Conservation (phyloP, 805 yeast genomes). For the Candida nanaspora region DNA sequence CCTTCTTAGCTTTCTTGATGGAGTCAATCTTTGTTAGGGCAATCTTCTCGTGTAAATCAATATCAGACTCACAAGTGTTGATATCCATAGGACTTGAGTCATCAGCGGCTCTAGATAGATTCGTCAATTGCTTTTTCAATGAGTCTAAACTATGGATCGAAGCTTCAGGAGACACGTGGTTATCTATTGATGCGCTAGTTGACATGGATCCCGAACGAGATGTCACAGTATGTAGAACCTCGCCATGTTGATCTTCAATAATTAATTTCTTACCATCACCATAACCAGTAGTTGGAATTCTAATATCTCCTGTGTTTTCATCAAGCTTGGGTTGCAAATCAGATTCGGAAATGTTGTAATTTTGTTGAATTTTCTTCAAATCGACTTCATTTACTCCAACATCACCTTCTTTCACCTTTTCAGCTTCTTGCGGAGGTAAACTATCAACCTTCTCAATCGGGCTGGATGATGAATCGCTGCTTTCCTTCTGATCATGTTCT, state of each 20-base stretch:
- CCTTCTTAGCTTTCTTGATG: slow-evolving; percentile 8
- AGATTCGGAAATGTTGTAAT: slow-evolving; percentile 12
- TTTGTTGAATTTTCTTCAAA: slow-evolving; percentile 10
- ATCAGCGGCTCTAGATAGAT: too few species aligned
- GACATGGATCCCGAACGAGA: slow-evolving; percentile 7
- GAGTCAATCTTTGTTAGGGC: slow-evolving; percentile 1
- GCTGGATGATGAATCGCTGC: neutral
- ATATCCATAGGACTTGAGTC: too few species aligned
- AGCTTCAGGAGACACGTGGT: neutral
- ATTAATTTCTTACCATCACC: slow-evolving; percentile 66
- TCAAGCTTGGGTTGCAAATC: slow-evolving; percentile 24
- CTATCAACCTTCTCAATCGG: neutral
- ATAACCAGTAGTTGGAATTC: slow-evolving; percentile 38
- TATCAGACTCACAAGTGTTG: too few species aligned
- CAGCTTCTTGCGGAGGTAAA: neutral
- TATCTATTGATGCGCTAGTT: neutral
- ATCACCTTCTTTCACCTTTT: neutral
- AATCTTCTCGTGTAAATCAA: neutral
- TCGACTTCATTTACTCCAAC: neutral
- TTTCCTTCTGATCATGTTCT: neutral
- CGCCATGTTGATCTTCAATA: slow-evolving; percentile 82
- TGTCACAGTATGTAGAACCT: slow-evolving; percentile 53
- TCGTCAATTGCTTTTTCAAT: slow-evolving; percentile 6
- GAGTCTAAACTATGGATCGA: slow-evolving; percentile 14
- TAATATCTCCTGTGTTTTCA: slow-evolving; percentile 26